Conservation (phyloP, 371 early-diverging fungal genomes). For the Nematocida sp. region DNA sequence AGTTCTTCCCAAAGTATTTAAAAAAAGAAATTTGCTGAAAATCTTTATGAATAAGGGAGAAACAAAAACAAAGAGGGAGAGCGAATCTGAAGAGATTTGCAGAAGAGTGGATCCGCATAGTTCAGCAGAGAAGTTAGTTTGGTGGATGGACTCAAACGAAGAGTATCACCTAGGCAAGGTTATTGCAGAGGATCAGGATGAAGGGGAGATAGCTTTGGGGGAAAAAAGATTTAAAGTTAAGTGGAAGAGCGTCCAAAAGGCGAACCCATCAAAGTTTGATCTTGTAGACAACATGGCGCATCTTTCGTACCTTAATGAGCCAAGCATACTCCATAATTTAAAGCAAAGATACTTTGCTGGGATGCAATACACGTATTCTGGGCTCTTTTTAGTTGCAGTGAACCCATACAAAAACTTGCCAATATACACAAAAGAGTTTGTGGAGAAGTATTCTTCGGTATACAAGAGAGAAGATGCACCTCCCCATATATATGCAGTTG, state of each 20-base stretch:
- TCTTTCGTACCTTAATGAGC: constrained; percentile 89
- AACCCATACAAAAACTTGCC: constrained; percentile 92
- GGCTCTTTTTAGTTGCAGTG: constrained; percentile 93
- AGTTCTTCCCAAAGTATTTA: not conserved
- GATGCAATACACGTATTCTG: constrained; percentile 96
- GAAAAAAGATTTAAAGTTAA: constrained; percentile 69
- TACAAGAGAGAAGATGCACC: constrained; percentile 81
- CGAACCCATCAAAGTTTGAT: constrained; percentile 98
- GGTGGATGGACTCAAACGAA: constrained; percentile 1
- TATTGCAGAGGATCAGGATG: constrained; percentile 5
- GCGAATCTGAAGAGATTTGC: not conserved
- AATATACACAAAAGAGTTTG: constrained; percentile 76
- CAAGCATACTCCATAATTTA: constrained; percentile 91
- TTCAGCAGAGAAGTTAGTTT: constrained; percentile 31
- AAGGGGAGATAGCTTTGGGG: constrained; percentile 8
- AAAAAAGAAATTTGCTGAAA: constrained; percentile 52
- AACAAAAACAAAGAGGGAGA: not conserved
- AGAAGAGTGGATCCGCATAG: not conserved
- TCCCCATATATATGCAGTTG: constrained; percentile 91
- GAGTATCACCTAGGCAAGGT: constrained; percentile 35
- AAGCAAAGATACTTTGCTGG: constrained; percentile 81
- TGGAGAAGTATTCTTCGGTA: constrained; percentile 67
- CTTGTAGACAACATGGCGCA: constrained; percentile 95
- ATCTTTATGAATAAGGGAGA: constrained; percentile 57
- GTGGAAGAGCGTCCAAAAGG: constrained; percentile 79